Conservation (phyloP, 2,329 filamentous ascomycete genomes). For the Tothia fuscella region DNA sequence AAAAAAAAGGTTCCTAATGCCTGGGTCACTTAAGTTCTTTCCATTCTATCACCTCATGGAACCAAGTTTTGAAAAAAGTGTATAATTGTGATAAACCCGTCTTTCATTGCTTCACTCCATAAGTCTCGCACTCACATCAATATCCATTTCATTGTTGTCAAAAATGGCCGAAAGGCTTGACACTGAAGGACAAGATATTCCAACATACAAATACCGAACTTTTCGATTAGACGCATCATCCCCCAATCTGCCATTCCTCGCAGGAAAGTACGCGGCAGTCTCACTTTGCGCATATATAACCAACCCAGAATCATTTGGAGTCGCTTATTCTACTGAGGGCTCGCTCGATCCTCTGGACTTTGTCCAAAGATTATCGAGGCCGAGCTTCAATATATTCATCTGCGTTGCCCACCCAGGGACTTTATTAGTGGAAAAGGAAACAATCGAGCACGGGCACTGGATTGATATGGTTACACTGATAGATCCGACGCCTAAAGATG, state of each 20-base stretch:
- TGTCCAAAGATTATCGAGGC: not conserved
- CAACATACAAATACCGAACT: not conserved
- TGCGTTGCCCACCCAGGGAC: not conserved
- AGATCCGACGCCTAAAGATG: not conserved
- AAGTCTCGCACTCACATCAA: too few relatives aligned
- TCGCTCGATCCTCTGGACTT: not conserved
- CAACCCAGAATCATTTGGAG: not conserved
- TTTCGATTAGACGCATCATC: not conserved
- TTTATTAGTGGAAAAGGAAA: not conserved
- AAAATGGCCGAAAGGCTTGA: too few relatives aligned
- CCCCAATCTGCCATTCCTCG: not conserved
- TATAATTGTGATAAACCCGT: too few relatives aligned
- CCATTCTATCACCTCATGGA: too few relatives aligned
- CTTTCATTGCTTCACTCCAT: too few relatives aligned
- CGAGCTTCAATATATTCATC: not conserved
- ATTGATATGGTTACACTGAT: not conserved
- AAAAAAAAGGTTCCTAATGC: too few relatives aligned
- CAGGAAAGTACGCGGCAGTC: not conserved
- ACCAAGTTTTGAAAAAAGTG: too few relatives aligned
- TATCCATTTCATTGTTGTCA: too few relatives aligned
- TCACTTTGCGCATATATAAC: not conserved
- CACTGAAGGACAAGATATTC: too few relatives aligned
- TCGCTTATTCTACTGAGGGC: not conserved
- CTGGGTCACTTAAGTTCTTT: too few relatives aligned
- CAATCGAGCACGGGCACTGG: not conserved